phyloP scores from a whole-genome alignment of 352 stramenopile species.

The Stephanocyclus meneghinianus region DNA sequence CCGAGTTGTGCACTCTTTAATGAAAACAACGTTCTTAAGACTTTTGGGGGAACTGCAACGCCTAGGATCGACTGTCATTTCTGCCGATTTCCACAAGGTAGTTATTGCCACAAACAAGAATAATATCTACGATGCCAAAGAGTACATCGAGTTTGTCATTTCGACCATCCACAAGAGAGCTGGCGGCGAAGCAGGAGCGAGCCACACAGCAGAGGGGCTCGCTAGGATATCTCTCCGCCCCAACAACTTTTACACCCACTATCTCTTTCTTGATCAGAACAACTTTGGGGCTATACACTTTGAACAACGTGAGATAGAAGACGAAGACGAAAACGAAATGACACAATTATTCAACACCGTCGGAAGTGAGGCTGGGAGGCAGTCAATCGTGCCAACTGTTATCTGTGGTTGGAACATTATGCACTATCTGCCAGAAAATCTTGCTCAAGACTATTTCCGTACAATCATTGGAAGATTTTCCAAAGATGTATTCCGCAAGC shows the following conservation, averaged over 20 bases:
- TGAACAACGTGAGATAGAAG: constrained; percentile 64
- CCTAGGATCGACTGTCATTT: constrained; percentile 93
- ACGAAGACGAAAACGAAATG: constrained; percentile 60
- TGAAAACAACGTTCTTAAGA: constrained; percentile 90
- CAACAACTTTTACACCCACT: constrained; percentile 87
- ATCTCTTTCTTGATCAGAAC: constrained; percentile 93
- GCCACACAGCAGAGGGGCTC: constrained; percentile 46
- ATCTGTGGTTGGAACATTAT: constrained; percentile 83
- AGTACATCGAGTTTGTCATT: constrained; percentile 94
- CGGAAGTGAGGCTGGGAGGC: constrained; percentile 30
- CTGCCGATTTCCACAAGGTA: constrained; percentile 86
- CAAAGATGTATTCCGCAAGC: constrained; percentile 74
- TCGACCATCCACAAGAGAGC: constrained; percentile 84
- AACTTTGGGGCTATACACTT: constrained; percentile 93
- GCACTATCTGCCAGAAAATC: constrained; percentile 78
- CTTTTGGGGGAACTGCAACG: constrained; percentile 92
- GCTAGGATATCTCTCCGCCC: constrained; percentile 72
- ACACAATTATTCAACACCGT: constrained; percentile 48
- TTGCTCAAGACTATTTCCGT: constrained; percentile 80
- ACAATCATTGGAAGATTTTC: constrained; percentile 79
- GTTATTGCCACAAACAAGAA: constrained; percentile 87
- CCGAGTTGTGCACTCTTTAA: constrained; percentile 91
- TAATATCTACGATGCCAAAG: constrained; percentile 86
- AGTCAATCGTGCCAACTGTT: constrained; percentile 66
- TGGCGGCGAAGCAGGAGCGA: constrained; percentile 37